phyloP scores from a whole-genome alignment of 2,329 filamentous ascomycete genomes.

The Penicillium sp. region DNA sequence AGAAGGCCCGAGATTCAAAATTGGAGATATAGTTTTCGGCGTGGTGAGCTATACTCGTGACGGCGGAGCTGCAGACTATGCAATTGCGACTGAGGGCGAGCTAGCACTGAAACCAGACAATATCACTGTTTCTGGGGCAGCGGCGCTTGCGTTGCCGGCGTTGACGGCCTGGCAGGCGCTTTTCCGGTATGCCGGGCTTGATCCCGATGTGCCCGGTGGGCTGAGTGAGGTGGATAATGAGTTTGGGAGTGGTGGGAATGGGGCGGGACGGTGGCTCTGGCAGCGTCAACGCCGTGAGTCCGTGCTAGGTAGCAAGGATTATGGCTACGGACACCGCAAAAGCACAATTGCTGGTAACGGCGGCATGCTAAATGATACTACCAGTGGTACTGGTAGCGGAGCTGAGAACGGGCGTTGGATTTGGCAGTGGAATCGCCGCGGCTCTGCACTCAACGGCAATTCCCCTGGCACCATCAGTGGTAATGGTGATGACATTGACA shows the following conservation, averaged over 20 bases:
- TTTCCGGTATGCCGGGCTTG: conserved; percentile 38
- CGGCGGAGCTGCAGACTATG: conserved; percentile 45
- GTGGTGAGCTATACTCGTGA: conserved; percentile 40
- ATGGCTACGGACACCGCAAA: conserved; percentile 8
- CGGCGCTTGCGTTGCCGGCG: conserved; percentile 40
- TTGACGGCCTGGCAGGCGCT: conserved; percentile 47
- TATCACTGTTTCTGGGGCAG: conserved; percentile 35
- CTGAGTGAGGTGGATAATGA: neutral
- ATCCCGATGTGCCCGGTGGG: conserved; percentile 22
- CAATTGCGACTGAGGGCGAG: conserved; percentile 40
- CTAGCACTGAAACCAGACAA: conserved; percentile 41
- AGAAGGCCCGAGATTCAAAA: conserved; percentile 39
- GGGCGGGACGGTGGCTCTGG: conserved; percentile 7
- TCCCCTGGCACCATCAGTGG: neutral
- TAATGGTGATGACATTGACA: conserved; percentile 1
- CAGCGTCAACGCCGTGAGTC: conserved; percentile 2
- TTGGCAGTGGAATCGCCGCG: conserved; percentile 9
- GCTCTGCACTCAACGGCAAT: neutral
- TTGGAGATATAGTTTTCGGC: conserved; percentile 44
- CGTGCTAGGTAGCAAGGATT: conserved; percentile 3
- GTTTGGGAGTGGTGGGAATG: neutral
- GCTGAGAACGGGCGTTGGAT: conserved; percentile 9
- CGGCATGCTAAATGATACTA: neutral
- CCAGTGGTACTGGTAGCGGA: conserved; percentile 3
- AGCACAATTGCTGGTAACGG: neutral